These are phyloP conservation scores for Coleophoma eucalyptorum DNA, from an alignment of 2,329 filamentous ascomycete species.

Conservation along the genomic window DNA sequence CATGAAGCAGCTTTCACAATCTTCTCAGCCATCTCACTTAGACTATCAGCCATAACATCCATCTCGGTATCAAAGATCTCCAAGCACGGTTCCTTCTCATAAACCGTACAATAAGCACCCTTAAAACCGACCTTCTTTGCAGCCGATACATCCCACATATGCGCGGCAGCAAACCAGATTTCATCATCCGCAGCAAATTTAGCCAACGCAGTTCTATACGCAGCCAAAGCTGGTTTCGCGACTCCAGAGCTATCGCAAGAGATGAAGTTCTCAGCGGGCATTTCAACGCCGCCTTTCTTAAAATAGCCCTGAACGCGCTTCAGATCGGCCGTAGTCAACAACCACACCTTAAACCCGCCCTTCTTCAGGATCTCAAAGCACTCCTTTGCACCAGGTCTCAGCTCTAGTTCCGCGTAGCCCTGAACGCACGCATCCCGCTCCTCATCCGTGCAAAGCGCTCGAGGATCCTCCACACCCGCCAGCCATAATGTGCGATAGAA, in stretches of 20 bases:
- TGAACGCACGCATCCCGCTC: conserved; percentile 36
- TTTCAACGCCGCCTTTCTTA: conserved; percentile 39
- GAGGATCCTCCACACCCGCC: conserved; percentile 38
- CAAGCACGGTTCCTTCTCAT: conserved; percentile 45
- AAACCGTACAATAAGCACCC: conserved; percentile 49
- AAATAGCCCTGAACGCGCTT: conserved; percentile 50
- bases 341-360: conserved; percentile 48
- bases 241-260: conserved; percentile 44
- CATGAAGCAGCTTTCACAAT: conserved; percentile 13
- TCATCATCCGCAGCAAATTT: conserved; percentile 32
- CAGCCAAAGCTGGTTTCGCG: conserved; percentile 44
- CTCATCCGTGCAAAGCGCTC: conserved; percentile 35
- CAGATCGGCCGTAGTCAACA: conserved; percentile 47
- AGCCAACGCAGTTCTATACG: conserved; percentile 41
- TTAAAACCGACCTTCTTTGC: conserved; percentile 45
- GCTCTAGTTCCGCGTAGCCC: conserved; percentile 31
- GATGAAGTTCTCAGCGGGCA: conserved; percentile 46
- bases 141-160: conserved; percentile 56
- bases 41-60: conserved; percentile 43
- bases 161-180: conserved; percentile 55
- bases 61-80: conserved; percentile 45
- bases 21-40: conserved; percentile 43
- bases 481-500: conserved; percentile 46
- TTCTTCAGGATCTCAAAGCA: conserved; percentile 37
- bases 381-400: conserved; percentile 36